Evolutionary conservation across 768 basidiomycete genomes (phyloP), one percentile per base, ranked within the genome.

Genomic region (Cantharellus cinnabarinus): DNA sequence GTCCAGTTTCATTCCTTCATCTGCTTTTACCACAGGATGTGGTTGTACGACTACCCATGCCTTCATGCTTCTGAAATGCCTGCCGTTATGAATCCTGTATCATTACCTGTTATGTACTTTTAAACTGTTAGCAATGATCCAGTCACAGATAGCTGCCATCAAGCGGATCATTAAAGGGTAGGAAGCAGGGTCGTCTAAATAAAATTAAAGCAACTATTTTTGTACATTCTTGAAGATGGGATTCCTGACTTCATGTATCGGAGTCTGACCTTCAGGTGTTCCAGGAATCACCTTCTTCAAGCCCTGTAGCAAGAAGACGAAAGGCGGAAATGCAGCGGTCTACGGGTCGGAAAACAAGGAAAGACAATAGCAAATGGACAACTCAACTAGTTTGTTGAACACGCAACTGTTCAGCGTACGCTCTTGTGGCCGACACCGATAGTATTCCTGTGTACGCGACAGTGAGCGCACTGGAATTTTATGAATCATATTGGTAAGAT

Each of bases 211-310:
- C 7, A 10, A 14, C 52, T 72, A 94, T 74, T 91, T 93, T 76
- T 94, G 91, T 64, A 89, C 75, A 50, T 79, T 72, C 64, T 79
- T 83, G 73, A 79, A 90, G 67, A 94, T 77, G 2, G 93, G 90
- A 60, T 74, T 85, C 70, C 81, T 75, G 67, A 89, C 78, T 68
- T 97, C 91, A 70, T 98, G 90, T 68, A 97, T 81, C 60, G 80
- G 90, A 41, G 77, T 76, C 70, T 86, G 76, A 61, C 85, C 89
- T 63, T 76, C 76, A 61, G 94, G 84, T 50, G 87, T 75, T 4
- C 89, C 93, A 35, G 94, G 94, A 64, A 98, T 91, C 50, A 79
- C 81, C 73, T 98, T 98, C 44, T 75, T 78, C 61, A 97, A 77
- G 64, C 90, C 90, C 94, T 97, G 68, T 4, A 5, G 20, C 20